A percentile compares a stretch with the other conserved stretches of the same genome.
phyloP scores from a whole-genome alignment of 176 grass and related monocot genomes.

The Elymus sibiricus region DNA sequence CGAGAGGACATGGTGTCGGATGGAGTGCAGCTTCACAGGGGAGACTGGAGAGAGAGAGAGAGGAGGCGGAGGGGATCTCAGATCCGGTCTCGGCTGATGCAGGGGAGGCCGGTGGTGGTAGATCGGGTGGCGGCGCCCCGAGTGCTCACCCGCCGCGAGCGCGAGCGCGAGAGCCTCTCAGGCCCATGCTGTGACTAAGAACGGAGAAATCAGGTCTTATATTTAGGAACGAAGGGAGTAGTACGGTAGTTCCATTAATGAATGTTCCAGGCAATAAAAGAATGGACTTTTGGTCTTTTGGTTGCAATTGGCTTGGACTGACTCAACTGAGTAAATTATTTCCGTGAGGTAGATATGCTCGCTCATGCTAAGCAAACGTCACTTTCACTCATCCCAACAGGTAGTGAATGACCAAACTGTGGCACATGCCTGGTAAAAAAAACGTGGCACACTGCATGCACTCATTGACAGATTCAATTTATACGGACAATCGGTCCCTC shows the following conservation, averaged over 20 bases:
- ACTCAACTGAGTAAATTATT: conserved; percentile 56
- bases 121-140: no score
- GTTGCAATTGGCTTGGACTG: conserved; percentile 53
- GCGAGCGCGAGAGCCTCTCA: no score
- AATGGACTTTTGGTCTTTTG: conserved; percentile 41
- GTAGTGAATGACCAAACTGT: conserved; percentile 12
- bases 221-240: no score
- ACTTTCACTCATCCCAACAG: conserved; percentile 31
- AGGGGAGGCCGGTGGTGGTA: no score
- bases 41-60: no score
- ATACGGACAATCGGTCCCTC: conserved; percentile 2
- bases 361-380: conserved; percentile 17
- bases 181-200: no score
- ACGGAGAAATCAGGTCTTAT: no score
- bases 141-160: no score
- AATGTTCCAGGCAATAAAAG: conserved; percentile 66
- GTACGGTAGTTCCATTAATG: conserved; percentile 25
- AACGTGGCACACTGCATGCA: conserved; percentile 36
- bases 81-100: no score
- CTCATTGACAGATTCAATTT: conserved; percentile 21
- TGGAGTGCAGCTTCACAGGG: no score
- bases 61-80: no score
- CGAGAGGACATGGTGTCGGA: no score
- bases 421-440: conserved; percentile 27
- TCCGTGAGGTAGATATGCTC: conserved; percentile 41